Base-by-base conservation (phyloP, 2,329 filamentous ascomycete species). In the Exserohilum rostratum region DNA sequence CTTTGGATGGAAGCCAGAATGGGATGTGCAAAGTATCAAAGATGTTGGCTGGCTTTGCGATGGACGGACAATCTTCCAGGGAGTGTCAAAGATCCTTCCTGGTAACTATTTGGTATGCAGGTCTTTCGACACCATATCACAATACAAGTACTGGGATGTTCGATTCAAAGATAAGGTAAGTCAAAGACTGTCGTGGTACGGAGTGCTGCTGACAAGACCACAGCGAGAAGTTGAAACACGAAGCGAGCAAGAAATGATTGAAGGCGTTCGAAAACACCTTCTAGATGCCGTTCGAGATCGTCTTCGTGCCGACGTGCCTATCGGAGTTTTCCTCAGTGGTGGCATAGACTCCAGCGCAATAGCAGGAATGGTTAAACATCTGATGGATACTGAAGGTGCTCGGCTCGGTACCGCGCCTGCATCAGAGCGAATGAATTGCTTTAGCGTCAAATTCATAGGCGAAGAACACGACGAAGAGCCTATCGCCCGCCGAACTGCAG, bases 291-390 rank as follows among this genome's bases (percentile, higher is more conserved):
- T 86, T 10, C 77, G 77, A n/a, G 59, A 84, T 15, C 79, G 84
- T 5, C 71, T 86, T 9, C 76, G 79, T 13, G 83, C 84, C 1
- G 84, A 87, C 64, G 84, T 86, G 0, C 82, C 82, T 0, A 75
- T 86, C 3, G 84, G 82, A 2, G 73, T 87, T 46, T 86, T 83
- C 52, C 71, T 86, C 0, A 82, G 78, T 18, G 84, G 85, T 4
- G 85, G 84, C 1, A 79, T 87, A 44, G 84, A 86, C 64, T 85
- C 82, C 0, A 85, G 83, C 0, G 76, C 79, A 1, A 70, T 86
- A 18, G 83, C 83, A 6, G 84, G 84, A 3, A 85, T 87, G 61
- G 79, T 81, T 2, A 79, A 78, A 1, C 75, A 85, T 55, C 52
- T 66, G 12, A 63, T 64, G 55, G 73, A 82, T 43, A 69, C 81